phyloP scores from a whole-genome alignment of 1,284 basidiomycete genomes.

The Agaricales sp. region DNA sequence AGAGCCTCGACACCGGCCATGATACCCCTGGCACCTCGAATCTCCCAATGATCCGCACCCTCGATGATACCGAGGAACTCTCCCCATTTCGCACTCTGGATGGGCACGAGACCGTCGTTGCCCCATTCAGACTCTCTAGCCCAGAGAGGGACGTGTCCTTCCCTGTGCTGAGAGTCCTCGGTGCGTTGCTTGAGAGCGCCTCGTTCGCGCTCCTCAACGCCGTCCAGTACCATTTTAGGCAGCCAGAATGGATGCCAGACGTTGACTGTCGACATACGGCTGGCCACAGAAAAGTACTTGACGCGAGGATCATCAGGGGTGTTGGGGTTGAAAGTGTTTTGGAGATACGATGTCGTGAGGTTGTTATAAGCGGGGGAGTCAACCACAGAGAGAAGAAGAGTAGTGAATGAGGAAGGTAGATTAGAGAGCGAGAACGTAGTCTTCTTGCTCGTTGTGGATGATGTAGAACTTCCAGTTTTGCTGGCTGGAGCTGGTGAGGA shows the following conservation, averaged over 20 bases:
- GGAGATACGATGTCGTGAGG: conserved; percentile 81
- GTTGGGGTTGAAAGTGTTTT: conserved; percentile 82
- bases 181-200: conserved; percentile 22
- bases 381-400: conserved; percentile 82
- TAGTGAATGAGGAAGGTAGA: conserved; percentile 76
- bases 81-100: conserved; percentile 87
- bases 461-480: conserved; percentile 14
- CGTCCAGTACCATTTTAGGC: conserved; percentile 89
- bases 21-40: conserved; percentile 72
- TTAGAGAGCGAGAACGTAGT: conserved; percentile 36
- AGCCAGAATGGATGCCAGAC: conserved; percentile 96
- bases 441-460: conserved; percentile 7
- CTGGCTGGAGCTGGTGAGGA: conserved; percentile 17
- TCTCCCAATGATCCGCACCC: conserved; percentile 94
- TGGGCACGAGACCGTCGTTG: conserved; percentile 90
- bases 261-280: conserved; percentile 61
- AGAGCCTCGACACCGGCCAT: conserved; percentile 53
- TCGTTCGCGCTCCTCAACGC: conserved; percentile 49
- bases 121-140: conserved; percentile 60
- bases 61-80: conserved; percentile 89
- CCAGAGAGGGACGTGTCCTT: conserved; percentile 24
- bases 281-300: conserved; percentile 89
- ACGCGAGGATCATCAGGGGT: conserved; percentile 82
- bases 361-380: conserved; percentile 98
- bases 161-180: conserved; percentile 4